A percentile compares a stretch with the other conserved stretches of the same genome.
These are phyloP conservation scores for Ophiostoma angusticollis DNA, from an alignment of 2,329 filamentous ascomycete genomes.

Conservation along the genomic window DNA sequence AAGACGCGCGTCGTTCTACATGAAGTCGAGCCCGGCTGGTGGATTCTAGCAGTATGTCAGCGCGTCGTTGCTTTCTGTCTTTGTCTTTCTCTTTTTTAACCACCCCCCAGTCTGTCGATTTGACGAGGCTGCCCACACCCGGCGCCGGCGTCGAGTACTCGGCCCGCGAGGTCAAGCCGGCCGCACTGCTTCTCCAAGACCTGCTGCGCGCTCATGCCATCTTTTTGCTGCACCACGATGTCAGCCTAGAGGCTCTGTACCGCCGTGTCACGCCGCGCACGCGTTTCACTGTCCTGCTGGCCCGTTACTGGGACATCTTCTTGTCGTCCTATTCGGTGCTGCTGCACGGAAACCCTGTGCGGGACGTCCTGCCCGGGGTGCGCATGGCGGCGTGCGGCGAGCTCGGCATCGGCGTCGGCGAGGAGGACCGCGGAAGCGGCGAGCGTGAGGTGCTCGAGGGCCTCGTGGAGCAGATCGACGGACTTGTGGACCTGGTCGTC, in stretches of 20 bases:
- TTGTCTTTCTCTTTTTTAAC: neutral
- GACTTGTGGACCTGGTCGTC: slow-evolving; percentile 77
- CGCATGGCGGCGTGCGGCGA: slow-evolving; percentile 86
- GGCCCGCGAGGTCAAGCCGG: slow-evolving; percentile 75
- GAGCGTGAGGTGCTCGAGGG: slow-evolving; percentile 89
- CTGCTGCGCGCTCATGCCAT: slow-evolving; percentile 68
- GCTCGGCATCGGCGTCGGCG: slow-evolving; percentile 84
- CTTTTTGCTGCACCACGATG: slow-evolving; percentile 79
- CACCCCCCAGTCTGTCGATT: slow-evolving; percentile 13
- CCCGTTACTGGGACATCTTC: slow-evolving; percentile 67
- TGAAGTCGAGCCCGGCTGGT: slow-evolving; percentile 86
- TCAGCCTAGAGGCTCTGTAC: slow-evolving; percentile 59
- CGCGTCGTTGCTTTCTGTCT: neutral
- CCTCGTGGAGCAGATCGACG: slow-evolving; percentile 66
- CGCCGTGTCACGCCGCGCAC: slow-evolving; percentile 43
- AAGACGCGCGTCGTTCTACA: slow-evolving; percentile 73
- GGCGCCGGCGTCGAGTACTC: slow-evolving; percentile 61
- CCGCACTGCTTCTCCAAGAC: slow-evolving; percentile 65
- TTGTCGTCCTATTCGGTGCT: slow-evolving; percentile 74
- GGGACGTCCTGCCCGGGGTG: slow-evolving; percentile 66
- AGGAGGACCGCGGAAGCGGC: slow-evolving; percentile 87
- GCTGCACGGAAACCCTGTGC: slow-evolving; percentile 76
- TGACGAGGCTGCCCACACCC: slow-evolving; percentile 19
- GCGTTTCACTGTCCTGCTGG: slow-evolving; percentile 59
- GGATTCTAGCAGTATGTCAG: slow-evolving; percentile 77